A percentile compares a stretch with the other conserved stretches of the same genome.
These are phyloP conservation scores for Gossypium laxum DNA, from an alignment of 441 rosid genomes.

Conservation along the genomic window DNA sequence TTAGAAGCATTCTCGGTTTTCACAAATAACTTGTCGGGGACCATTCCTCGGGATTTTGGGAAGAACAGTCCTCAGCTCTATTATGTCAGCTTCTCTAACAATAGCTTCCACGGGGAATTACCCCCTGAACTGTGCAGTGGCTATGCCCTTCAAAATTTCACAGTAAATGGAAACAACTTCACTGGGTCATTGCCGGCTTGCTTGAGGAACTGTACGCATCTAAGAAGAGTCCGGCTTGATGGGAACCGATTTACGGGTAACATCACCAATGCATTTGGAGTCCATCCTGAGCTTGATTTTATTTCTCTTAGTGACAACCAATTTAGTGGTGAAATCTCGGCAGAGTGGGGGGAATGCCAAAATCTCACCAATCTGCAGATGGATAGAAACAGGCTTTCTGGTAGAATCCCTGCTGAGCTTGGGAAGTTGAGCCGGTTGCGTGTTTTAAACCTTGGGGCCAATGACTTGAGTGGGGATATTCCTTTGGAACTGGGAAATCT, in stretches of 20 bases:
- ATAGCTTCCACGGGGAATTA: conserved; percentile 54
- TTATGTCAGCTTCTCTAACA: conserved; percentile 48
- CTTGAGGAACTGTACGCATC: conserved; percentile 38
- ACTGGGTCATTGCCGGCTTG: conserved; percentile 52
- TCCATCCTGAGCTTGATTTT: conserved; percentile 33
- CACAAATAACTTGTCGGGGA: conserved; percentile 35
- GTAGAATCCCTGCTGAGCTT: conserved; percentile 42
- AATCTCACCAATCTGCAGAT: conserved; percentile 43
- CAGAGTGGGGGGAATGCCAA: conserved; percentile 48
- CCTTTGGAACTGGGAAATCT: conserved; percentile 42
- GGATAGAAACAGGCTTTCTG: conserved; percentile 43
- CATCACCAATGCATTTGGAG: conserved; percentile 45
- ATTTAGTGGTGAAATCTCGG: conserved; percentile 40
- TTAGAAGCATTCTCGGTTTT: conserved; percentile 15
- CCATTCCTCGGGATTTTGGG: conserved; percentile 32
- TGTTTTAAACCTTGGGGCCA: conserved; percentile 30
- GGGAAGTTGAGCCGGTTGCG: conserved; percentile 33
- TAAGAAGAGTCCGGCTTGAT: conserved; percentile 44
- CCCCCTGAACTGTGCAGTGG: conserved; percentile 51
- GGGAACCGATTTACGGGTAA: conserved; percentile 42
- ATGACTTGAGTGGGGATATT: conserved; percentile 39
- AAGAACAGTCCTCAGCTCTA: conserved; percentile 24
- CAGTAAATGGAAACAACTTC: conserved; percentile 39
- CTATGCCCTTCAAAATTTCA: conserved; percentile 27
- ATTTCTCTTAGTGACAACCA: conserved; percentile 35